phyloP scores from a whole-genome alignment of 768 basidiomycete genomes.

The Termitomyces sp. region DNA sequence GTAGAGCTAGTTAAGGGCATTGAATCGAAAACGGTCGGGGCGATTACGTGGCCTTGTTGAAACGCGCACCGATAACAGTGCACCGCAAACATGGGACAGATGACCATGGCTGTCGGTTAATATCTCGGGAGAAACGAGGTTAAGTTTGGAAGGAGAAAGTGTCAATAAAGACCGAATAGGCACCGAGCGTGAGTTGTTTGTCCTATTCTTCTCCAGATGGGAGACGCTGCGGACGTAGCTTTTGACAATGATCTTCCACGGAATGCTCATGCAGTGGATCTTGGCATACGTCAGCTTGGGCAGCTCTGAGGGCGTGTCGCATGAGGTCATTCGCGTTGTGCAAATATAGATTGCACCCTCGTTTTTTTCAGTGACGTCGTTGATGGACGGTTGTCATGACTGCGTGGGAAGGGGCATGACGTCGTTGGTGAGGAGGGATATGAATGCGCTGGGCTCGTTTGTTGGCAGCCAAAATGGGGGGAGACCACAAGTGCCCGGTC shows the following conservation, averaged over 20 bases:
- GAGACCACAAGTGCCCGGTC: conserved; percentile 84
- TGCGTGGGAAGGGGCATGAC: too few species aligned
- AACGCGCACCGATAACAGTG: too few species aligned
- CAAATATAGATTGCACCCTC: too few species aligned
- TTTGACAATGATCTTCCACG: too few species aligned
- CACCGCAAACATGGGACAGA: background rate
- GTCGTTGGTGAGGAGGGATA: too few species aligned
- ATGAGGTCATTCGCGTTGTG: background rate
- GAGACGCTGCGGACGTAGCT: background rate
- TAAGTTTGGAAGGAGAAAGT: background rate
- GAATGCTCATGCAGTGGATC: background rate
- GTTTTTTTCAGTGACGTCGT: too few species aligned
- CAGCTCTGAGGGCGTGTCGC: background rate
- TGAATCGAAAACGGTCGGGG: too few species aligned
- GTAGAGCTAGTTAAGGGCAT: too few species aligned
- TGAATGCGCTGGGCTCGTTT: background rate
- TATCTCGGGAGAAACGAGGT: too few species aligned
- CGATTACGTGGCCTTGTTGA: too few species aligned
- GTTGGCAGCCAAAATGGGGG: conserved; percentile 53
- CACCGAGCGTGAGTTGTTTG: background rate
- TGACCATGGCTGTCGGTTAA: background rate
- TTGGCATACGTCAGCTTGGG: too few species aligned
- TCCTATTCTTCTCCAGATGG: background rate
- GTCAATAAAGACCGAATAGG: background rate
- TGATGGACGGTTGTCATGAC: too few species aligned